These are phyloP conservation scores for Yamadazyma taylorii DNA, from an alignment of 1,139 yeast genomes.

Conservation along the genomic window DNA sequence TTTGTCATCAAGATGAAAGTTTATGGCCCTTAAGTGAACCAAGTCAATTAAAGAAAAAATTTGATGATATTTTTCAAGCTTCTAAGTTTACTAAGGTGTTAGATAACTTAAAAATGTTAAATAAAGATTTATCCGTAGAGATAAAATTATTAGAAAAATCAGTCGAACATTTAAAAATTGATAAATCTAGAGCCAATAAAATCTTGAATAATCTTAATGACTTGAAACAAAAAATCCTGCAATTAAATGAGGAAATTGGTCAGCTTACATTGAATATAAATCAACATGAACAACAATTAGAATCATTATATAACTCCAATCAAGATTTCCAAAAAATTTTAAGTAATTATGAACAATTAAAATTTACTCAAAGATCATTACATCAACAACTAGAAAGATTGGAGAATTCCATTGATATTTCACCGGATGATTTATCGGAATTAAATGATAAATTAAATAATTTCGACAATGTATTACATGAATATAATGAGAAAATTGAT, in stretches of 20 bases:
- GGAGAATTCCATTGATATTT: slow-evolving; percentile 40
- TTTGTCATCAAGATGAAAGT: slow-evolving; percentile 97
- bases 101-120: slow-evolving; percentile 71
- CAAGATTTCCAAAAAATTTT: slow-evolving; percentile 79
- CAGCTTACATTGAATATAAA: slow-evolving; percentile 51
- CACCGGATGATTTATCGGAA: slow-evolving; percentile 52
- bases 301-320: slow-evolving; percentile 67
- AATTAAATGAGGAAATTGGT: slow-evolving; percentile 50
- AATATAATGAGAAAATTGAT: slow-evolving; percentile 31
- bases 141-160: slow-evolving; percentile 75
- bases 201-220: slow-evolving; percentile 50
- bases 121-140: slow-evolving; percentile 75
- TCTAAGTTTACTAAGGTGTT: slow-evolving; percentile 88
- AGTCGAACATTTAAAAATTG: slow-evolving; percentile 72
- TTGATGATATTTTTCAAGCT: slow-evolving; percentile 96
- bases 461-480: slow-evolving; percentile 49
- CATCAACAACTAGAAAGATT: slow-evolving; percentile 52
- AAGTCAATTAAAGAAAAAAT: slow-evolving; percentile 79
- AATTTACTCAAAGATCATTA: slow-evolving; percentile 45
- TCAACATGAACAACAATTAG: slow-evolving; percentile 56
- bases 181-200: slow-evolving; percentile 68
- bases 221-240: slow-evolving; percentile 45
- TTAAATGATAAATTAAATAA: slow-evolving; percentile 51
- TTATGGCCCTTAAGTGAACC: slow-evolving; percentile 97
- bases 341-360: slow-evolving; percentile 60